Evolutionary conservation across 2,329 filamentous ascomycete species (phyloP).

Genomic region (Epichloe aotearoae): DNA sequence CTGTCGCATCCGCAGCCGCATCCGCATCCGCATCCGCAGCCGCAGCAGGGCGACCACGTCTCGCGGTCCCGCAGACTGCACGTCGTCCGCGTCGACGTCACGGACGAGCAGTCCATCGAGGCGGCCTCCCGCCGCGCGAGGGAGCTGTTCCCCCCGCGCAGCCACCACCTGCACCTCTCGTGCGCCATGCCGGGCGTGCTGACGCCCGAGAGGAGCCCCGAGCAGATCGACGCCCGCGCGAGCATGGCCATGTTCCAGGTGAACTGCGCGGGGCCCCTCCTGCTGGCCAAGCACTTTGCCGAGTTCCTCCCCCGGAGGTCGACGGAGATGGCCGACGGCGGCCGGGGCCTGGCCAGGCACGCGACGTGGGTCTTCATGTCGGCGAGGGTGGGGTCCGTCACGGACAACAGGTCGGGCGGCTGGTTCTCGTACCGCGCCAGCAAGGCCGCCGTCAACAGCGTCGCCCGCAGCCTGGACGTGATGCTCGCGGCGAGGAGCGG

Average conservation of each 20-base stretch:
- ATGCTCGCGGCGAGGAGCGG: slow-evolving; percentile 44
- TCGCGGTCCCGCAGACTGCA: slow-evolving; percentile 20
- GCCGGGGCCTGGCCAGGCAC: slow-evolving; percentile 33
- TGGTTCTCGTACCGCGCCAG: slow-evolving; percentile 74
- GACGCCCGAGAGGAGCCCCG: slow-evolving; percentile 54
- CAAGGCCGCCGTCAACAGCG: slow-evolving; percentile 60
- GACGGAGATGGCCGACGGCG: slow-evolving; percentile 19
- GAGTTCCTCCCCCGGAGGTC: slow-evolving; percentile 52
- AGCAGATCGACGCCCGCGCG: slow-evolving; percentile 45
- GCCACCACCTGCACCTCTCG: slow-evolving; percentile 52
- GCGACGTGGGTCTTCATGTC: slow-evolving; percentile 64
- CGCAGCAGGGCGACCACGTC: slow-evolving; percentile 6
- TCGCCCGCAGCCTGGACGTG: slow-evolving; percentile 60
- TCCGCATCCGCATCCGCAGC: not conserved
- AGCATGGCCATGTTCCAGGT: slow-evolving; percentile 58
- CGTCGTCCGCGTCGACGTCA: slow-evolving; percentile 30
- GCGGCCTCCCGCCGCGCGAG: slow-evolving; percentile 39
- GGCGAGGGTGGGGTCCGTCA: slow-evolving; percentile 61
- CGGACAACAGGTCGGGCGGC: slow-evolving; percentile 60
- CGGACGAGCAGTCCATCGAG: slow-evolving; percentile 48
- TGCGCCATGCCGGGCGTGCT: slow-evolving; percentile 61
- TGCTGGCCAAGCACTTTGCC: slow-evolving; percentile 65
- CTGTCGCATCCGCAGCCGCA: slow-evolving; percentile 10
- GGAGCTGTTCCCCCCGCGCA: slow-evolving; percentile 33
- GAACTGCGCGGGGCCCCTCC: slow-evolving; percentile 61